phyloP scores from a whole-genome alignment of 148 eudicot species.

The Cornus kousa region DNA sequence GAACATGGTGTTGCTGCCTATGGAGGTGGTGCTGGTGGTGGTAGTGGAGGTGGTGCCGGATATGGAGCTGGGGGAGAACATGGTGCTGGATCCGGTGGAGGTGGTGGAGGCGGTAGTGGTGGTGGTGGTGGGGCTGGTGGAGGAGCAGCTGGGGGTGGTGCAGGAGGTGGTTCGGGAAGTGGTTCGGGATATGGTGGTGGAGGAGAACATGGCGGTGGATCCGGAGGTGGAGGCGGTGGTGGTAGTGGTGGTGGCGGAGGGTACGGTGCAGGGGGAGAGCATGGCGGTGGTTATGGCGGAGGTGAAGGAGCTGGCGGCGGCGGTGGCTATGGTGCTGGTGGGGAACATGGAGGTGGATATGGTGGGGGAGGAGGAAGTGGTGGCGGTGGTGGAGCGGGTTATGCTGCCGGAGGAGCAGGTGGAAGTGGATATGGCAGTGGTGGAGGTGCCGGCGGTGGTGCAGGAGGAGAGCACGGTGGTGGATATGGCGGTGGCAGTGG shows the following conservation, averaged over 20 bases:
- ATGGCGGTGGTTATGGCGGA: conserved; percentile 22
- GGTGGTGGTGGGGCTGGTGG: not conserved
- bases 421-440: conserved; percentile 32
- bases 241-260: conserved; percentile 27
- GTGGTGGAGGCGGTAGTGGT: not conserved
- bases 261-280: conserved; percentile 20
- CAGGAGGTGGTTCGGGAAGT: conserved; percentile 21
- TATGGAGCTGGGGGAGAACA: not conserved
- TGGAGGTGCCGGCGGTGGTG: conserved; percentile 23
- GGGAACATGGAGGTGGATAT: not conserved
- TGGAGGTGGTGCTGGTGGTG: not conserved
- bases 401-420: conserved; percentile 27
- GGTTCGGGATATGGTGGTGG: conserved; percentile 24
- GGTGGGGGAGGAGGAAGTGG: not conserved
- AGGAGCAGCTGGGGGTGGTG: not conserved
- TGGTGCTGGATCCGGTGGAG: not conserved
- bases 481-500: conserved; percentile 37
- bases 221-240: conserved; percentile 12
- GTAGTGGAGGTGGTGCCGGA: not conserved
- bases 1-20: not conserved
- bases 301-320: conserved; percentile 28
- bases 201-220: not conserved
- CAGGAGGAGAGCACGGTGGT: conserved; percentile 29
- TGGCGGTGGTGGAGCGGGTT: conserved; percentile 38
- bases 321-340: conserved; percentile 17